These are phyloP conservation scores for Starmerella powellii DNA, from an alignment of 805 yeast genomes.

Conservation along the genomic window DNA sequence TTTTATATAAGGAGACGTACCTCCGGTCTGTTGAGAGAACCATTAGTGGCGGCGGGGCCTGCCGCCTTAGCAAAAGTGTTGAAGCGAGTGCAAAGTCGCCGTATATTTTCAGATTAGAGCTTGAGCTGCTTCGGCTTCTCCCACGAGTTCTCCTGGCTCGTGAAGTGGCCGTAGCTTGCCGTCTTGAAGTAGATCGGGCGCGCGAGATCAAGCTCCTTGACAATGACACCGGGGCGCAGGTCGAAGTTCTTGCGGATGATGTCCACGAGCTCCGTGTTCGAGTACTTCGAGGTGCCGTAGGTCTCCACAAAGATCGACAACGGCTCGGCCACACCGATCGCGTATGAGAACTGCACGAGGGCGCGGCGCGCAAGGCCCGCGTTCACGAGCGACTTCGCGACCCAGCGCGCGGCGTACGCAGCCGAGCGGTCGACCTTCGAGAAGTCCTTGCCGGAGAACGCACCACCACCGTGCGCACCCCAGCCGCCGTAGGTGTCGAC, in stretches of 20 bases:
- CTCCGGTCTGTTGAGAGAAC: slow-evolving; percentile 18
- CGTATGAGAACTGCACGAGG: slow-evolving; percentile 96
- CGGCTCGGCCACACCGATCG: slow-evolving; percentile 99
- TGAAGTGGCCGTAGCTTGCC: slow-evolving; percentile 99
- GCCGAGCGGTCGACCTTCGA: slow-evolving; percentile 99
- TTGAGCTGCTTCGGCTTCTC: slow-evolving; percentile 67
- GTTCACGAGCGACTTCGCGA: slow-evolving; percentile 91
- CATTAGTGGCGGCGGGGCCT: not conserved
- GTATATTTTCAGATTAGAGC: too few species aligned
- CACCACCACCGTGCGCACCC: slow-evolving; percentile 99
- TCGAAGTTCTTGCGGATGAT: slow-evolving; percentile 92
- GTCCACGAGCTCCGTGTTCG: slow-evolving; percentile 79
- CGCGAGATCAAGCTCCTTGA: slow-evolving; percentile 90
- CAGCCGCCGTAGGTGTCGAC: slow-evolving; percentile 99
- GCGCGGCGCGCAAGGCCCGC: slow-evolving; percentile 96
- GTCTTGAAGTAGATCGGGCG: slow-evolving; percentile 99
- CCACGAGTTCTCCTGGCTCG: slow-evolving; percentile 98
- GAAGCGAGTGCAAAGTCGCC: slow-evolving; percentile 1
- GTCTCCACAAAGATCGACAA: slow-evolving; percentile 94
- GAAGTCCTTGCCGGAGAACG: slow-evolving; percentile 99
- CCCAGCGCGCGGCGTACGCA: slow-evolving; percentile 99
- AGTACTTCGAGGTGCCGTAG: slow-evolving; percentile 89
- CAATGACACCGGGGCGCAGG: slow-evolving; percentile 98
- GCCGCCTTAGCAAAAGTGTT: not conserved
- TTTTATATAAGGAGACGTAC: slow-evolving; percentile 1